Base-by-base conservation (phyloP, 225 moss, liverwort and hornwort species). In the Climacium dendroides region DNA sequence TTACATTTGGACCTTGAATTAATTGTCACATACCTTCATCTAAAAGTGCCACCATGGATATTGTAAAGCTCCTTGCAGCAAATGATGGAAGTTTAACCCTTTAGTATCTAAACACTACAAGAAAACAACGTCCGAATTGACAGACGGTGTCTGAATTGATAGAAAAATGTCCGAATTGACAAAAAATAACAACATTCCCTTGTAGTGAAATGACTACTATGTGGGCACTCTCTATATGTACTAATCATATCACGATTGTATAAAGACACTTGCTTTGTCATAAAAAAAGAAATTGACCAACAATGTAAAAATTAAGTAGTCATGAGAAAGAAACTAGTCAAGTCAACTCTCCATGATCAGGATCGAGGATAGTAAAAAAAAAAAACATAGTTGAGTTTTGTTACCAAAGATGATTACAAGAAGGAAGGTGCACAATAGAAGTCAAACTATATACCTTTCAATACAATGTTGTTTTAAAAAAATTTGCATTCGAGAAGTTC, bases 341-440 rank as follows among this genome's bases (percentile, higher is more conserved):
- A 2, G 12, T 67, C 23, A 67, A 67, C 23, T 23, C 37, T 1
- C n/a, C n/a, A n/a, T n/a, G n/a, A n/a, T 67, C 0, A 23, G 0
- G 22, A 67, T 22, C 37, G n/a, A 37, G 2, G 37, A 23, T n/a
- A 37, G 23, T 37, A 37, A 23, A 37, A 45, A n/a, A 23, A 37
- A 39, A 2, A 34, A 10, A 35, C 5, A 35, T 34, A 5, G 10
- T 35, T 65, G 65, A 35, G 17, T 19, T 65, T 65, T 19, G 5
- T 34, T 35, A 35, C 10, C 8, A 35, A 65, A 35, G 35, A 19
- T 19, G 19, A 35, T 35, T 0, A 35, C 4, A 35, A 35, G 2
- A 65, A 65, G 3, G 19, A 65, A 65, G 35, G 3, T 0, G 10
- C 35, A 65, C 5, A 19, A 10, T 10, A 65, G 10, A 19, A 65